phyloP scores from a whole-genome alignment of 2,329 filamentous ascomycete species.

The Penicillium sp. region DNA sequence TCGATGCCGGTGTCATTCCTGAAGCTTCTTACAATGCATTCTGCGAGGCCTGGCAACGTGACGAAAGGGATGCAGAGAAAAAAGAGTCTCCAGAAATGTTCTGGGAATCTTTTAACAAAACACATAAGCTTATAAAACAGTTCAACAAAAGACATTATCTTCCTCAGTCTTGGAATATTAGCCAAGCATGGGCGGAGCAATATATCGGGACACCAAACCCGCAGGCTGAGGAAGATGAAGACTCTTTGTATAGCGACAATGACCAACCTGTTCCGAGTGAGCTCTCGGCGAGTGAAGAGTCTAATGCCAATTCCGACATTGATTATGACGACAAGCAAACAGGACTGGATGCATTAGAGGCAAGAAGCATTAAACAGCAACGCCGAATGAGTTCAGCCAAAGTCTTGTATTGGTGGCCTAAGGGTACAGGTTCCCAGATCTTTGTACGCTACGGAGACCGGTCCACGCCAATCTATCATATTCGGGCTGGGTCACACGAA shows the following conservation, averaged over 20 bases:
- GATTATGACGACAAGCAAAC: not conserved
- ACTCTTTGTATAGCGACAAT: not conserved
- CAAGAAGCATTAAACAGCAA: conserved; percentile 7
- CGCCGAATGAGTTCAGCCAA: conserved; percentile 6
- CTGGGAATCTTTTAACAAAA: conserved; percentile 5
- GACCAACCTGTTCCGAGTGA: not conserved
- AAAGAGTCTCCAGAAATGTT: not conserved
- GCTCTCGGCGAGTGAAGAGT: conserved; percentile 2
- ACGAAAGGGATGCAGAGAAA: not conserved
- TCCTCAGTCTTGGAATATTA: conserved; percentile 9
- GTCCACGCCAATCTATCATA: conserved; percentile 13
- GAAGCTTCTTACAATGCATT: conserved; percentile 2
- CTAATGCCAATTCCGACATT: conserved; percentile 1
- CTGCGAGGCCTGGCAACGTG: not conserved
- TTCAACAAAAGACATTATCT: conserved; percentile 11
- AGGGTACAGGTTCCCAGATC: conserved; percentile 16
- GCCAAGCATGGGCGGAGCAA: not conserved
- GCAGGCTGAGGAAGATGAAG: not conserved
- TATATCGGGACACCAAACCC: conserved; percentile 1
- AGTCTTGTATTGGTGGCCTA: conserved; percentile 19
- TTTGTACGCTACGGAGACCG: conserved; percentile 17
- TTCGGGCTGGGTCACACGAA: conserved; percentile 15
- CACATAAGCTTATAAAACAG: not conserved
- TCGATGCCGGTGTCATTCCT: conserved; percentile 5
- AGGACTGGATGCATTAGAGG: conserved; percentile 11